A percentile compares a stretch with the other conserved stretches of the same genome.
Evolutionary conservation across 2,329 filamentous ascomycete genomes (phyloP).

Genomic region (Dactylellina sp.): DNA sequence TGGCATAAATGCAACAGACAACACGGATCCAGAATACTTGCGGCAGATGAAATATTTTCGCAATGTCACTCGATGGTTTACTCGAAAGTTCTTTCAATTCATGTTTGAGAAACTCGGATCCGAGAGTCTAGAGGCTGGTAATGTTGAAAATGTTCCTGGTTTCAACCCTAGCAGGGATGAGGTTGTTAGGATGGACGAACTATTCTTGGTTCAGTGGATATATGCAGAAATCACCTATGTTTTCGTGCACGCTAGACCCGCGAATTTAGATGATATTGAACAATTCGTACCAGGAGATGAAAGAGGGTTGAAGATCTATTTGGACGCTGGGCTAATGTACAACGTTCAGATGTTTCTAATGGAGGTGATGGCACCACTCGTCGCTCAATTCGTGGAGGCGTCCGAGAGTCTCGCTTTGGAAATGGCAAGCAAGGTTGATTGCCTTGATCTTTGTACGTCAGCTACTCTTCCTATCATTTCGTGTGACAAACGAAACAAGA

Average conservation of each 20-base stretch:
- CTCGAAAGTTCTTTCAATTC: conserved; percentile 10
- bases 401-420: background rate
- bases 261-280: conserved; percentile 1
- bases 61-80: conserved; percentile 23
- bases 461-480: too few relatives aligned
- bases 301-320: background rate
- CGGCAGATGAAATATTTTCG: conserved; percentile 10
- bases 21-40: conserved; percentile 25
- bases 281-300: conserved; percentile 3
- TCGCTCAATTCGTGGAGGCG: background rate
- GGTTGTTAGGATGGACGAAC: conserved; percentile 3
- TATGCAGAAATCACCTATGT: conserved; percentile 21
- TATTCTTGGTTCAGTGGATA: conserved; percentile 18
- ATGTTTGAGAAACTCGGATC: conserved; percentile 12
- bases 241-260: background rate
- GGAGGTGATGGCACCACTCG: background rate
- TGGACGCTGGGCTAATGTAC: conserved; percentile 7
- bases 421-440: background rate
- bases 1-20: conserved; percentile 21
- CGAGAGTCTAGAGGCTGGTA: background rate
- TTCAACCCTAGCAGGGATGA: conserved; percentile 19
- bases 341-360: conserved; percentile 5
- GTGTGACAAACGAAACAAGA: background rate
- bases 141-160: background rate
- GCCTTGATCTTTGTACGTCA: conserved; percentile 25